A percentile compares a stretch with the other conserved stretches of the same genome.
Evolutionary conservation across 345 rosid species (phyloP).

Genomic region (Brassica incana): DNA sequence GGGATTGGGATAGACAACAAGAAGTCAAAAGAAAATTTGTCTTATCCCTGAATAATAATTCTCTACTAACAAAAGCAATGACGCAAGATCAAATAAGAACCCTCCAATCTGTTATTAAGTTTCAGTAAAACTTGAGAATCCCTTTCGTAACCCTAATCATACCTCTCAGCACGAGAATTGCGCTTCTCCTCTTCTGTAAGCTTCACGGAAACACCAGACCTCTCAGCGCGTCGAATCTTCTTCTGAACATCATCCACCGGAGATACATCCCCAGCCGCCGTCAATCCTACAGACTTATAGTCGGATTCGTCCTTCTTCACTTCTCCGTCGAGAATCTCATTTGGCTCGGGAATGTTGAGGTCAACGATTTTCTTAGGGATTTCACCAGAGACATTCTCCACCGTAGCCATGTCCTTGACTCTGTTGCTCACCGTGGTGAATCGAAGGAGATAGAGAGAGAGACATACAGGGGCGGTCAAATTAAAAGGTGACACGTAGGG

Average conservation of each 20-base stretch:
- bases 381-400: no score
- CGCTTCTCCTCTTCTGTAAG: conserved; percentile 90
- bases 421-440: conserved; percentile 43
- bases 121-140: not conserved
- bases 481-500: no score
- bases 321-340: conserved; percentile 33
- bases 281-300: conserved; percentile 18
- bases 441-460: not conserved
- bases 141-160: not conserved
- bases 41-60: not conserved
- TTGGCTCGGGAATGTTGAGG: conserved; percentile 27
- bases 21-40: not conserved
- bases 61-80: no score
- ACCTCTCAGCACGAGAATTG: conserved; percentile 93
- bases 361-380: no score
- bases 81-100: no score
- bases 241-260: conserved; percentile 49
- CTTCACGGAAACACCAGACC: conserved; percentile 78
- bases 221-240: conserved; percentile 93
- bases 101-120: no score
- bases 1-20: not conserved
- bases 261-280: conserved; percentile 27
- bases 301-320: conserved; percentile 39
- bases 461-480: no score
- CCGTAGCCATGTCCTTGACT: not conserved